Conservation (phyloP, 495 filamentous ascomycete species). For the Pyrenopolyporus hunteri region DNA sequence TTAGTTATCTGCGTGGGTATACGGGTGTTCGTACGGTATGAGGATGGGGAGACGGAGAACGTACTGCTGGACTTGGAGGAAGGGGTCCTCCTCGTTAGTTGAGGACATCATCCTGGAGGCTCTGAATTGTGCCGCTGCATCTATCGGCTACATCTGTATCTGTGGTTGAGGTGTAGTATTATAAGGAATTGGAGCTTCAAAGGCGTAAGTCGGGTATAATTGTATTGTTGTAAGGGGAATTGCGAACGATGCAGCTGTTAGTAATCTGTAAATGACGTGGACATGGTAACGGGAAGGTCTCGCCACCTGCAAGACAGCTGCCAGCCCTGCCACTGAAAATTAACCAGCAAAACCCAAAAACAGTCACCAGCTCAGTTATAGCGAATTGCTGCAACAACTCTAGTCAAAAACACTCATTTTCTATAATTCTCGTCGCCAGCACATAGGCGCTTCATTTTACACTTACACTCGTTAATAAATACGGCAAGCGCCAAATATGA, state of each 20-base stretch:
- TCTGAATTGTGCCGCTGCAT: conserved; percentile 40
- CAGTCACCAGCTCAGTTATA: too few relatives aligned
- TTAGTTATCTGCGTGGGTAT: conserved; percentile 15
- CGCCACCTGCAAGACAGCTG: conserved; percentile 13
- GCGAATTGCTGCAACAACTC: background rate
- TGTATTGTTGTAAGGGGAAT: conserved; percentile 11
- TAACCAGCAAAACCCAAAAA: conserved; percentile 2
- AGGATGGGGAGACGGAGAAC: conserved; percentile 30
- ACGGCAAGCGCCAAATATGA: conserved; percentile 33
- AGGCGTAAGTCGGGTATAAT: background rate
- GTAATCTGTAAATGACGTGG: conserved; percentile 31
- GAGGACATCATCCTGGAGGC: conserved; percentile 69
- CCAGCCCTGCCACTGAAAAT: background rate
- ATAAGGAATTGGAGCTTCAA: background rate
- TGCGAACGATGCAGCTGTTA: conserved; percentile 5
- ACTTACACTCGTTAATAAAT: conserved; percentile 4
- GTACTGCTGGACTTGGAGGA: conserved; percentile 91
- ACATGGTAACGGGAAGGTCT: background rate
- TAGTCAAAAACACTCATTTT: too few relatives aligned
- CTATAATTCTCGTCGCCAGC: too few relatives aligned
- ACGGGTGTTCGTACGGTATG: too few relatives aligned
- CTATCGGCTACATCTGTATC: conserved; percentile 39
- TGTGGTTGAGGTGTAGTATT: background rate
- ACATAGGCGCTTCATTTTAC: too few relatives aligned
- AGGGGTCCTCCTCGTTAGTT: conserved; percentile 80